Base-by-base conservation (phyloP, 768 basidiomycete genomes). In the Aureoboletus auriporus region DNA sequence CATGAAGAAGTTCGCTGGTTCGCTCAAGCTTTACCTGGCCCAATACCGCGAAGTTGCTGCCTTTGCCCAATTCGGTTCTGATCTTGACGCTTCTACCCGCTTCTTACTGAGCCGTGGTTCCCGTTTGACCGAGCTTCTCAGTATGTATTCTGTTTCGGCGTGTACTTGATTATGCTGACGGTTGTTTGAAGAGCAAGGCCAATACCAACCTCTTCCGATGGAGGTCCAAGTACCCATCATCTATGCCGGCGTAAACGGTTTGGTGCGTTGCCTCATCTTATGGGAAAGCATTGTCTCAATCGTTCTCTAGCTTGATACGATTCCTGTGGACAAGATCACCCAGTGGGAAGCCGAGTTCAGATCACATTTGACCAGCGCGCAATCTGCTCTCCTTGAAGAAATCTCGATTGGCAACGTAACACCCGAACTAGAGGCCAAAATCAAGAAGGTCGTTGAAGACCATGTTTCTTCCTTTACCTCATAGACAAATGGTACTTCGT, bases 1-100 rank as follows among this genome's bases (percentile, higher is more conserved):
- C 76, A 98, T 99, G 96, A 99, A 97, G 89, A 94, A 97, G 78
- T 98, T 98, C 63, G 96, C 96, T 63, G 96, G 96, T 80, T 98
- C 96, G 46, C 84, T 98, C 61, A 97, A 98, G 78, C 84, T 99
- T 40, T 99, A 99, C 84, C 91, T 99, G 58, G 96, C 96, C 28
- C 96, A 99, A 72, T 99, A 98, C 79, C 94, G 96, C 87, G 96
- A 99, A 81, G 96, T 99, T 59, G 96, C 96, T 58, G 93, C 93
- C 58, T 96, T 95, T 67, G 93, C 95, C 50, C 96, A 98, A 70
- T 99, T 99, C 78, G 96, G 96, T 83, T 99, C 96, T 64, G 96
- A 99, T 74, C 89, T 98, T 66, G 96, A 98, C 76, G 94, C 95
- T 47, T 97, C 95, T 13, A 99, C 95, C 57, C 93, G 95, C 62